phyloP scores from a whole-genome alignment of 768 basidiomycete genomes.

The Rhodotorula babjevae region DNA sequence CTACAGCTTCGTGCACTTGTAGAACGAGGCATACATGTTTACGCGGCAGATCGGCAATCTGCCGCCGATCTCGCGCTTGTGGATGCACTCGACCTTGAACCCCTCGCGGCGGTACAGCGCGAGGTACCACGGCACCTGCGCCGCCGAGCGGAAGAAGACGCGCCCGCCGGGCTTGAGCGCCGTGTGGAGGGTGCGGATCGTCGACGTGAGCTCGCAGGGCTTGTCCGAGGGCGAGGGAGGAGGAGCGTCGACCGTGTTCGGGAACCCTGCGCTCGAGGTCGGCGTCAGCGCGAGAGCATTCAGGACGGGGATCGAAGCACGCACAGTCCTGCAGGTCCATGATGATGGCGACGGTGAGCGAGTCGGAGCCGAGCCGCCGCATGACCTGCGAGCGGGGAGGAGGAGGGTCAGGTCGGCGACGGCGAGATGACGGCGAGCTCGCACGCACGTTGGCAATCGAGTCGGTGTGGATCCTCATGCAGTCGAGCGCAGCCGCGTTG shows the following conservation, averaged over 20 bases:
- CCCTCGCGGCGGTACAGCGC: conserved; percentile 40
- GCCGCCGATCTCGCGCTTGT: conserved; percentile 54
- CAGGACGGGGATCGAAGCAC: conserved; percentile 6
- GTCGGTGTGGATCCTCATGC: conserved; percentile 68
- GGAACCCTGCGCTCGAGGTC: conserved; percentile 12
- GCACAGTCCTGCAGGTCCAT: conserved; percentile 62
- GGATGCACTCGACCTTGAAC: conserved; percentile 48
- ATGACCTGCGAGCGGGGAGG: conserved; percentile 16
- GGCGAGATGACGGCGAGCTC: no score
- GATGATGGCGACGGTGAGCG: conserved; percentile 61
- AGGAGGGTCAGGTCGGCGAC: no score
- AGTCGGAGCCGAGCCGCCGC: conserved; percentile 47
- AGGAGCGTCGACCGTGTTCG: conserved; percentile 21
- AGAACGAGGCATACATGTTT: conserved; percentile 55
- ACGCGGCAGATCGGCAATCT: conserved; percentile 60
- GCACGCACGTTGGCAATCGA: conserved; percentile 55
- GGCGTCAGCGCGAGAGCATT: no score
- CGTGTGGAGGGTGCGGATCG: conserved; percentile 47
- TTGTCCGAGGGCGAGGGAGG: not conserved
- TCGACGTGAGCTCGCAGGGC: conserved; percentile 42
- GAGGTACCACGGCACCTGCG: conserved; percentile 43
- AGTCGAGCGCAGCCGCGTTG: conserved; percentile 52
- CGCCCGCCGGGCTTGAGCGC: conserved; percentile 60
- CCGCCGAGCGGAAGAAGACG: conserved; percentile 60
- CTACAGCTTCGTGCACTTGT: conserved; percentile 19